Base-by-base conservation (phyloP, 495 filamentous ascomycete genomes). In the Trichocladium uniseriatum region DNA sequence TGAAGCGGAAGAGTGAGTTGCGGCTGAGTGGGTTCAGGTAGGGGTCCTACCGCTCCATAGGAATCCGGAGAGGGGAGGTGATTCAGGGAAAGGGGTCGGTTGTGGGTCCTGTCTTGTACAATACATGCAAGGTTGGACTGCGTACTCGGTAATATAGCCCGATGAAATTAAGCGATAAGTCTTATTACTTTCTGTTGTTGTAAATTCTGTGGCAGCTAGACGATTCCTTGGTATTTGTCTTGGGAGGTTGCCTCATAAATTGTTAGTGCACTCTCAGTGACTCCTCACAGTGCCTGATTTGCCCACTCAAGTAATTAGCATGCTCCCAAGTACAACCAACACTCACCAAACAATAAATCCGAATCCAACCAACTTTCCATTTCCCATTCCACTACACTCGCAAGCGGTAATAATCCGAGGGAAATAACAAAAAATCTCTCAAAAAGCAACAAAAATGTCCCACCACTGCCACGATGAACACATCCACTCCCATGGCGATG, bases 401-500 rank as follows among this genome's bases (percentile, higher is more conserved):
- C 5, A n/a, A n/a, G n/a, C n/a, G n/a, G n/a, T n/a, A n/a, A n/a
- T n/a, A n/a, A n/a, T n/a, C 27, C 27, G 27, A 29, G 27, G 10
- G 10, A 5, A 29, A 10, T 5, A 29, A 29, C 5, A 29, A 5
- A 10, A 29, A 29, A 5, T 32, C 36, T 18, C 5, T 9, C 32
- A 20, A 2, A 6, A 44, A 27, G 14, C 10, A 38, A 42, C n/a
- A 38, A 24, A 41, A 40, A 77, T 79, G 75, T 74, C 69, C 18
- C 57, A 62, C 47, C 62, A 68, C 52, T 69, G 68, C 49, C 70
- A 69, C 59, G 61, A 70, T 48, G 69, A 74, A 42, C 69, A 74
- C 43, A 42, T 31, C 48, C 61, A 72, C 55, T 57, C 58, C 36
- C 59, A 62, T 15, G 49, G 41, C 43, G 37, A 48, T 36, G 48